These are phyloP conservation scores for Entomortierella beljakovae DNA, from an alignment of 192 early-diverging fungal genomes.

Conservation along the genomic window DNA sequence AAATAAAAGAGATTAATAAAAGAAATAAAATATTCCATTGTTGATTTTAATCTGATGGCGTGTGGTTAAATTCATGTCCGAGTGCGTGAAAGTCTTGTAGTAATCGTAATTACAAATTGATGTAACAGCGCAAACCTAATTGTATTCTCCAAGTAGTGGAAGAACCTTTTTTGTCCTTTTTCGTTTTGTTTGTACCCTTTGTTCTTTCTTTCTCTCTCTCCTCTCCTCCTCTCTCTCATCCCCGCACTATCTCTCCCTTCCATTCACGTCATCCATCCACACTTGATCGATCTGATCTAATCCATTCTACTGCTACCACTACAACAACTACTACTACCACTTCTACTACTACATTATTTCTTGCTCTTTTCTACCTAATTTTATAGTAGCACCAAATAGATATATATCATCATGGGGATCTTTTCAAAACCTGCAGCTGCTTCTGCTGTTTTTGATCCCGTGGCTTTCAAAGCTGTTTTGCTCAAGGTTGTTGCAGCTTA, in stretches of 20 bases:
- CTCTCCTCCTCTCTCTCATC: neutral
- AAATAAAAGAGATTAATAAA: no score
- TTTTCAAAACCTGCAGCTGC: slow-evolving; percentile 44
- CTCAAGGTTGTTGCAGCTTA: slow-evolving; percentile 51
- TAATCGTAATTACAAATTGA: no score
- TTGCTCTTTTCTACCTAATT: neutral
- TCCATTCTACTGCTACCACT: neutral
- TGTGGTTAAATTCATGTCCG: no score
- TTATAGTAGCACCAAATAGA: neutral
- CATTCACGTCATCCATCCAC: neutral
- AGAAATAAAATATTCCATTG: no score
- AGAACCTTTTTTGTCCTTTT: slow-evolving; percentile 5
- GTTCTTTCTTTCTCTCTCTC: slow-evolving; percentile 1
- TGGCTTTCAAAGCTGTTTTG: slow-evolving; percentile 45
- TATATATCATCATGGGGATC: slow-evolving; percentile 31
- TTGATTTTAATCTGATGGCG: no score
- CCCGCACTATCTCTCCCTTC: neutral
- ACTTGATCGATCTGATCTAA: neutral
- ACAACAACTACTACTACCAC: neutral
- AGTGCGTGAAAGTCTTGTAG: no score
- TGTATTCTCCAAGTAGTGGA: no score
- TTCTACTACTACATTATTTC: neutral
- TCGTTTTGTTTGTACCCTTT: neutral
- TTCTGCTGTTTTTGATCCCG: slow-evolving; percentile 41
- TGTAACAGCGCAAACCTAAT: no score